Base-by-base conservation (phyloP, 139 green algal genomes). In the Chlamydomonas applanata region DNA sequence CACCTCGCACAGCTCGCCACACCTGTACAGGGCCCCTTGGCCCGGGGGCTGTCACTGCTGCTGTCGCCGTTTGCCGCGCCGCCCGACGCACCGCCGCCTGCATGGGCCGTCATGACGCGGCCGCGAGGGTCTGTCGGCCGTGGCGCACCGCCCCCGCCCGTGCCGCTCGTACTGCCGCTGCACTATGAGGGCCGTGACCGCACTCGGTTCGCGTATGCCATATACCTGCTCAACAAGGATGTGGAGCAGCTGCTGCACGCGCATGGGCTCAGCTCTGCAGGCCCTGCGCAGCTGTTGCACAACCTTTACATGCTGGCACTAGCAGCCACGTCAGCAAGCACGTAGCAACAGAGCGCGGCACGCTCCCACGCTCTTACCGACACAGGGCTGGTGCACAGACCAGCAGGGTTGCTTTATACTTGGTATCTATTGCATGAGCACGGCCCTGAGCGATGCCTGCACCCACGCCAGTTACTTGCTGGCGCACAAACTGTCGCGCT, bases 151-250 rank as follows among this genome's bases (percentile, higher is more conserved):
- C 40, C 40, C 7, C 40, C 40, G 7, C 40, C 40, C 40, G 11
- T 11, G 40, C 40, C 40, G 40, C 27, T 73, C 7, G 32, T 80
- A 64, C 71, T 92, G 62, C 89, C 89, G 17, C 79, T 94, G 72
- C 87, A 88, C 49, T 91, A 82, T 52, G 71, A 85, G 22, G 77
- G 69, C 2, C 83, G 80, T 5, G 89, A 94, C 40, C 75, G 90
- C 29, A 82, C 82, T 0, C 76, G 86, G 19, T 94, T 94, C 76
- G 89, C 87, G 9, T 87, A 91, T 60, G 90, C 75, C 2, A 71
- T 94, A 25, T 91, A 89, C 66, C 54, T 94, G 67, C 78, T 94
- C n/a, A 88, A 88, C 66, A 92, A 93, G 75, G 81, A 94, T 64
- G 64, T 93, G 24, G 87, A 89, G 74, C 90, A 94, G 80, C 68